Conservation (phyloP, 2,329 filamentous ascomycete genomes). For the Alternaria arborescens region DNA sequence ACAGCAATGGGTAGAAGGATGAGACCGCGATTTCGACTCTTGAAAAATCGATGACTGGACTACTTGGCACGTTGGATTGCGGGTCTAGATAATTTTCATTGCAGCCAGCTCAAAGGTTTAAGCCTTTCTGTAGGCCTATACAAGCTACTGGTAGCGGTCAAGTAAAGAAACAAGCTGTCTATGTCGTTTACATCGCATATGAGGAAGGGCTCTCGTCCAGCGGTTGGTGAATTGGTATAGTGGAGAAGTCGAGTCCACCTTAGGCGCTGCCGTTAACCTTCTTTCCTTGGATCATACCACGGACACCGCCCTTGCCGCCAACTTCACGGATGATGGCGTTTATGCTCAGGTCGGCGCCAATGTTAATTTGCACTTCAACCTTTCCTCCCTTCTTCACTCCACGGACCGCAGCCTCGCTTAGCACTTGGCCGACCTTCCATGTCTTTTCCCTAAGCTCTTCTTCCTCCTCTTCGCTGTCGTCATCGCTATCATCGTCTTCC, state of each 20-base stretch:
- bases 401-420: conserved; percentile 86
- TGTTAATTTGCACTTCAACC: conserved; percentile 92
- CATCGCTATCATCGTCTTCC: conserved; percentile 68
- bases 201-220: not conserved
- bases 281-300: conserved; percentile 41
- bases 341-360: conserved; percentile 79
- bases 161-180: not conserved
- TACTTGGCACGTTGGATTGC: not conserved
- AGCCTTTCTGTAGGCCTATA: not conserved
- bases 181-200: conserved; percentile 1
- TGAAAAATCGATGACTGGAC: conserved; percentile 31
- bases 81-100: not conserved
- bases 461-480: conserved; percentile 74
- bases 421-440: conserved; percentile 83
- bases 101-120: not conserved
- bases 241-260: not conserved
- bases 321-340: conserved; percentile 85
- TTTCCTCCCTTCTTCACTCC: conserved; percentile 87
- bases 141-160: not conserved
- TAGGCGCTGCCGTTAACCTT: conserved; percentile 46
- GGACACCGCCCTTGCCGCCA: conserved; percentile 78
- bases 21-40: conserved; percentile 31
- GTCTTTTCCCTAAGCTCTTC: conserved; percentile 90
- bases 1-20: conserved; percentile 33
- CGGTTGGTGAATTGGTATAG: conserved; percentile 2